Conservation (phyloP, 805 yeast genomes). For the Torulaspora delbrueckii region DNA sequence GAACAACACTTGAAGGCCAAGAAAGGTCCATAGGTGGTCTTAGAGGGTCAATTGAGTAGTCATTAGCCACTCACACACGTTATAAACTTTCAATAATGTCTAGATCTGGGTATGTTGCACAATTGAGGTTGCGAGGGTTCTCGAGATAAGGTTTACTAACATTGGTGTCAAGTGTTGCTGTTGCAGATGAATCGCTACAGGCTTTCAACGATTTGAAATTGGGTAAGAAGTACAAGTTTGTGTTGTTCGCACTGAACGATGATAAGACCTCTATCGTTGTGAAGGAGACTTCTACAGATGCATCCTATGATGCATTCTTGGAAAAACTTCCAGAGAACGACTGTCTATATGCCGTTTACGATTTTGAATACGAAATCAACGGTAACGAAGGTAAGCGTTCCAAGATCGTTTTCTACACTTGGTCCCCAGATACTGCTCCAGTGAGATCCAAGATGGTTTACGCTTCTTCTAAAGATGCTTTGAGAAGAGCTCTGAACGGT, state of each 20-base stretch:
- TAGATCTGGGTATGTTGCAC: conserved; percentile 36
- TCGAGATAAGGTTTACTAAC: neutral
- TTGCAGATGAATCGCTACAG: conserved; percentile 82
- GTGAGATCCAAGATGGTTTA: conserved; percentile 95
- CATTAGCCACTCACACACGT: neutral
- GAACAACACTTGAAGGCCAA: neutral
- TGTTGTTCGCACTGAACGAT: conserved; percentile 77
- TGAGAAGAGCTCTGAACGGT: conserved; percentile 96
- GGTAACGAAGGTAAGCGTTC: conserved; percentile 93
- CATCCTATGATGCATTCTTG: conserved; percentile 78
- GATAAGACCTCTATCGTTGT: conserved; percentile 88
- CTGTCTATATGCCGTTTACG: conserved; percentile 94
- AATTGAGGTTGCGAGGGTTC: neutral
- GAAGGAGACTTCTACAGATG: conserved; percentile 70
- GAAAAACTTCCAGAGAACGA: conserved; percentile 91
- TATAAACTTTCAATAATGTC: conserved; percentile 24
- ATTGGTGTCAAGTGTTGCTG: conserved; percentile 56
- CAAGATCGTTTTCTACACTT: conserved; percentile 65
- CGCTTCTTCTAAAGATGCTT: conserved; percentile 96
- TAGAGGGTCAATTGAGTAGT: conserved; percentile 1
- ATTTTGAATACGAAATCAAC: conserved; percentile 88
- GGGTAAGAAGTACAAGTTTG: conserved; percentile 82
- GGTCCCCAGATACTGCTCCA: conserved; percentile 98
- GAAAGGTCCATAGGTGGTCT: neutral
- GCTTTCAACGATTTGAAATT: conserved; percentile 96